Evolutionary conservation across 768 basidiomycete genomes (phyloP), one percentile per base, ranked within the genome.

Genomic region (Amanita molliuscula): DNA sequence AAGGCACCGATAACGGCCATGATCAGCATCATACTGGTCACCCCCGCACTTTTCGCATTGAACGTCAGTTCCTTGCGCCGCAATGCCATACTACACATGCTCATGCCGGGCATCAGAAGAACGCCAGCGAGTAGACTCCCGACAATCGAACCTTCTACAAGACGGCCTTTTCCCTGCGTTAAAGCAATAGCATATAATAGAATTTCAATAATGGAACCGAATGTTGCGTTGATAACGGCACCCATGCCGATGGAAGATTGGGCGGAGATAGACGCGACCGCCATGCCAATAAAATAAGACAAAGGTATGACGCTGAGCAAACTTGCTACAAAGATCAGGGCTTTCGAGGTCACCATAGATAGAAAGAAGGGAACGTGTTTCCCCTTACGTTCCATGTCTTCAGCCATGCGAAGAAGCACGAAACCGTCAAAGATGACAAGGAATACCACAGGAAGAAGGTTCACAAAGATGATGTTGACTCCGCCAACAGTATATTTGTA

Each of bases 281-380:
- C 96, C 96, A 97, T 97, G 15, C 96, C 96, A 61, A 99, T 98
- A 70, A 99, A 99, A 72, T 99, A 99, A 6, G 89, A 93, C 16
- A 99, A 75, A 0, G 96, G 96, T 56, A 99, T 98, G 60, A 99
- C 91, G 56, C 88, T 90, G 23, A 87, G 78, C 40, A 99, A 72
- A 56, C 85, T 78, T 58, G 94, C 66, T 38, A 90, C 55, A 65
- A 99, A 98, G 58, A 98, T 84, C 58, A 89, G 67, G 3, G 76
- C 78, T 44, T 82, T 82, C 1, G 83, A 83, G 6, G 88, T 76
- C 51, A 98, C 61, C 56, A 86, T 65, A 3, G 69, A 71, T 40
- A 96, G 71, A 54, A 95, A 61, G 1, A 75, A 74, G 0, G 88
- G 79, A 44, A 88, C 67, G 48, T 76, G 75, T 45, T 75, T 66